Base-by-base conservation (phyloP, 1,139 yeast species). In the Ashbya aceris region DNA sequence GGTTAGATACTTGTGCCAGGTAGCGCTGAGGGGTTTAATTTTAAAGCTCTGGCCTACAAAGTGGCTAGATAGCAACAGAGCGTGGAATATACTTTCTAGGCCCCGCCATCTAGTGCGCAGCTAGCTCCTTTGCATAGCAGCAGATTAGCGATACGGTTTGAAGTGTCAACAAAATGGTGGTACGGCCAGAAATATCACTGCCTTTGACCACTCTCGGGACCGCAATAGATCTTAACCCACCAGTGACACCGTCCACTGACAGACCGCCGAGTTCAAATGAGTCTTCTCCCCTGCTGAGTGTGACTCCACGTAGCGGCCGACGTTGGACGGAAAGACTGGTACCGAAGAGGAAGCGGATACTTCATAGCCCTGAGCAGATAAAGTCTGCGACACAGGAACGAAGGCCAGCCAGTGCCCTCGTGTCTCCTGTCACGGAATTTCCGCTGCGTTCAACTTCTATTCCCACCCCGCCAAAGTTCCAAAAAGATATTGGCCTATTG, bases 341-440 rank as follows among this genome's bases (percentile, higher is more conserved):
- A 9, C 14, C 27, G 29, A 34, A 34, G 29, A 34, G 14, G 8
- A 14, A 10, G n/a, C 37, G 37, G 5, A 7, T 11, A 4, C 20
- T 10, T 14, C n/a, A 34, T 20, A 34, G 12, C 29, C 11, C 13
- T 29, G 31, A 12, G 6, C 31, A 29, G 13, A 29, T n/a, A 11
- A n/a, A 5, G 35, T 17, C 12, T 8, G 27, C 38, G 11, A 30
- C 29, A 10, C 30, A 27, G 9, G 30, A 38, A 1, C 47, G 47
- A 11, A 49, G 51, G 11, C 41, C 43, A 29, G 36, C 43, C 1
- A 39, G 36, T 5, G 49, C 51, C 8, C 49, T 48, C 33, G 50
- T 45, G 6, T 46, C 44, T 10, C 45, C 47, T 14, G 43, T 38
- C 27, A 38, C 44, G 8, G 33, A 36, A 13, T 31, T 46, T 1